A percentile compares a stretch with the other conserved stretches of the same genome.
These are phyloP conservation scores for Corylus heterophylla DNA, from an alignment of 306 rosid species.

Conservation along the genomic window DNA sequence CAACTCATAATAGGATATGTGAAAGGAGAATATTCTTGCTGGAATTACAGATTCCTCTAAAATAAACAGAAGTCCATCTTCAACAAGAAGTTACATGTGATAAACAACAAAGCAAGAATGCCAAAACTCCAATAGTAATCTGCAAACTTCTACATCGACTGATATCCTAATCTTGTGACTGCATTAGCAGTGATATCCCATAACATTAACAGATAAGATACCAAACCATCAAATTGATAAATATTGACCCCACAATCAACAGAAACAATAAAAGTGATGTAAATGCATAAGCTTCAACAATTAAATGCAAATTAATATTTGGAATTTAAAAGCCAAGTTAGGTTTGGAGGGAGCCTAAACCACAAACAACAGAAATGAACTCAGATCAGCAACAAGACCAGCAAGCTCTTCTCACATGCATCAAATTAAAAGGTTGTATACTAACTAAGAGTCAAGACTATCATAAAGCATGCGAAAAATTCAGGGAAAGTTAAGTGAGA, in stretches of 20 bases:
- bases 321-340: background rate
- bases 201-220: background rate
- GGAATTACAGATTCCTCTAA: background rate
- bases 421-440: background rate
- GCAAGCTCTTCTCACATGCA: background rate
- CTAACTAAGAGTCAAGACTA: background rate
- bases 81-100: background rate
- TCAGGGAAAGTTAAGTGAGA: background rate
- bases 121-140: background rate
- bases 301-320: background rate
- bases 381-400: background rate
- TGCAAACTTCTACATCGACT: background rate
- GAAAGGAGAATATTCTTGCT: background rate
- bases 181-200: background rate
- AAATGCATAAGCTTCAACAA: background rate
- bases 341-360: background rate
- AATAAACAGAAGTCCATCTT: background rate
- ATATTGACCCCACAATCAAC: background rate
- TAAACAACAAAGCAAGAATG: background rate
- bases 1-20: background rate
- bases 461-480: background rate
- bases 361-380: background rate
- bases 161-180: background rate
- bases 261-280: background rate
- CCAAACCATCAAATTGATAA: background rate